These are phyloP conservation scores for Fusarium sp. DNA, from an alignment of 2,329 filamentous ascomycete genomes.

Conservation along the genomic window DNA sequence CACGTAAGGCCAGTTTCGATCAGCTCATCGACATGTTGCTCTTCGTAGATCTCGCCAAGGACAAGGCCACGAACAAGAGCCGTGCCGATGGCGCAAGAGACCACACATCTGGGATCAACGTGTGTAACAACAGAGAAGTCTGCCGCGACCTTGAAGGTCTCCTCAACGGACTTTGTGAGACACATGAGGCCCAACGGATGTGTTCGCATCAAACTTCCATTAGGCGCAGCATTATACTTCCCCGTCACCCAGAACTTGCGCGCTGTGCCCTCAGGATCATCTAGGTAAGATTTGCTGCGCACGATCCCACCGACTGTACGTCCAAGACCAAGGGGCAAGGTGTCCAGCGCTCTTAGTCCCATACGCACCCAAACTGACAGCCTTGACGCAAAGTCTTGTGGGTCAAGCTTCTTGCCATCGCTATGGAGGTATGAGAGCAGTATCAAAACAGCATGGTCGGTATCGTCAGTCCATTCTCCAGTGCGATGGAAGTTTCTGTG, in stretches of 20 bases:
- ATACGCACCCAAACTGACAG: conserved; percentile 57
- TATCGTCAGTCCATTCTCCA: conserved; percentile 63
- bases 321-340: conserved; percentile 58
- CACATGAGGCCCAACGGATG: conserved; percentile 60
- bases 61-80: conserved; percentile 56
- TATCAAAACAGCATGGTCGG: conserved; percentile 60
- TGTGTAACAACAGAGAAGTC: conserved; percentile 56
- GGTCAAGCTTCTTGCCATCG: conserved; percentile 48
- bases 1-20: conserved; percentile 52
- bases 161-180: conserved; percentile 49
- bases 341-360: conserved; percentile 56
- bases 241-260: conserved; percentile 52
- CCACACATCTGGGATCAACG: conserved; percentile 59
- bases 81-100: conserved; percentile 57
- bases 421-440: conserved; percentile 57
- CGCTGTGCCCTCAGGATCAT: conserved; percentile 51
- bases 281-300: conserved; percentile 47
- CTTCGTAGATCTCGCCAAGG: conserved; percentile 52
- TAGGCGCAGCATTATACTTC: conserved; percentile 53
- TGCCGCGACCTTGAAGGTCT: conserved; percentile 54
- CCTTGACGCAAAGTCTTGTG: conserved; percentile 54
- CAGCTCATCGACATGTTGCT: conserved; percentile 51
- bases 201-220: conserved; percentile 62
- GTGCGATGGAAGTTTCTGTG: conserved; percentile 53
- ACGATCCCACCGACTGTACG: conserved; percentile 56